These are phyloP conservation scores for Ophiostoma himal-ulmi DNA, from an alignment of 2,329 filamentous ascomycete species.

Conservation along the genomic window DNA sequence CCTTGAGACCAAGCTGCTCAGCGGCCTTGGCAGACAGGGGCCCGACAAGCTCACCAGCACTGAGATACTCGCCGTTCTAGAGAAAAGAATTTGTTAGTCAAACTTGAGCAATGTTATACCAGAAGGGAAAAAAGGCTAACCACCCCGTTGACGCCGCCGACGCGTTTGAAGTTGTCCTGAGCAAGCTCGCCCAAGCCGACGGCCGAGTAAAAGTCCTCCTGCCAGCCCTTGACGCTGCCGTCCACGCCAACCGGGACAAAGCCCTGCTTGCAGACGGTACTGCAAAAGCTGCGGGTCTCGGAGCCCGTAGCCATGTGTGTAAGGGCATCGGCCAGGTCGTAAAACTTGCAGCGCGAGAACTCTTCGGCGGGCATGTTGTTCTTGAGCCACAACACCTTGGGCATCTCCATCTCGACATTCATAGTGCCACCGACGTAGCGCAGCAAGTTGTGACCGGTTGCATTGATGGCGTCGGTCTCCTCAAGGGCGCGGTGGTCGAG, in stretches of 20 bases:
- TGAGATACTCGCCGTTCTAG: constrained; percentile 86
- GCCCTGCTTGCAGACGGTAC: constrained; percentile 94
- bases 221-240: constrained; percentile 96
- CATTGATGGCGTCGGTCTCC: constrained; percentile 91
- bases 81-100: constrained; percentile 12
- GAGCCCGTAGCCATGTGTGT: constrained; percentile 91
- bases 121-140: constrained; percentile 56
- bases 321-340: constrained; percentile 85
- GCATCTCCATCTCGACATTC: constrained; percentile 99
- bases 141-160: constrained; percentile 92
- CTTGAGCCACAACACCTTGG: constrained; percentile 97
- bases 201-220: constrained; percentile 81
- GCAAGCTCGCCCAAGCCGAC: constrained; percentile 83
- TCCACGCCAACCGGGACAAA: constrained; percentile 96
- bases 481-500: constrained; percentile 88
- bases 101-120: neutral
- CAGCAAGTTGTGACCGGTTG: constrained; percentile 83
- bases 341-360: constrained; percentile 93
- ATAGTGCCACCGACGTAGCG: constrained; percentile 96
- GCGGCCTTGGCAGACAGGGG: constrained; percentile 78
- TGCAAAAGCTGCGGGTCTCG: constrained; percentile 90
- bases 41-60: constrained; percentile 86
- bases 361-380: constrained; percentile 92
- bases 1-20: constrained; percentile 72
- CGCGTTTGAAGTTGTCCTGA: constrained; percentile 81